Conservation (phyloP, 805 yeast species). For the Novakomyces olei region DNA sequence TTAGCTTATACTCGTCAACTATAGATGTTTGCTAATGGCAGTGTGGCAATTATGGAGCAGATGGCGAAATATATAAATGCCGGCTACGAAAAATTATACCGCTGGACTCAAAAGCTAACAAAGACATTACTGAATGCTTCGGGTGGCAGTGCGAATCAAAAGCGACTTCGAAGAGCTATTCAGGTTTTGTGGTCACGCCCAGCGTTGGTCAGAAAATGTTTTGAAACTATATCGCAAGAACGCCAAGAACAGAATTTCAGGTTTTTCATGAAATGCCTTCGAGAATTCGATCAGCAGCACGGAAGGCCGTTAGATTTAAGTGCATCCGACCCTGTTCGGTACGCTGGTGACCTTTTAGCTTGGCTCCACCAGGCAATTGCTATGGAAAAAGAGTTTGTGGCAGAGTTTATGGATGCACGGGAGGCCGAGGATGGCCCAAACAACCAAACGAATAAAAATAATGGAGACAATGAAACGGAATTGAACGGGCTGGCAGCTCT, state of each 20-base stretch:
- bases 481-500: background rate
- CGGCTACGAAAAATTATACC: slow-evolving; percentile 33
- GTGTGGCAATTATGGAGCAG: slow-evolving; percentile 33
- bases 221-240: slow-evolving; percentile 41
- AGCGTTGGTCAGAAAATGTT: slow-evolving; percentile 30
- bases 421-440: slow-evolving; percentile 7
- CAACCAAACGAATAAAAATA: background rate
- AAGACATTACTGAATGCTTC: slow-evolving; percentile 6
- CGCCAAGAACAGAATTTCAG: slow-evolving; percentile 41
- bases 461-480: background rate
- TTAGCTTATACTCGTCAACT: too few species aligned
- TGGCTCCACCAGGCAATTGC: slow-evolving; percentile 69
- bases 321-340: slow-evolving; percentile 62
- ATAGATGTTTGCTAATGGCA: too few species aligned
- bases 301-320: slow-evolving; percentile 36
- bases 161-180: slow-evolving; percentile 10
- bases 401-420: slow-evolving; percentile 32
- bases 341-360: slow-evolving; percentile 71
- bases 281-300: slow-evolving; percentile 12
- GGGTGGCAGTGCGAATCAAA: background rate
- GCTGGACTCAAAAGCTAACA: too few species aligned
- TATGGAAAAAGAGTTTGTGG: slow-evolving; percentile 61
- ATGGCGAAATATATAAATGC: slow-evolving; percentile 29
- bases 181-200: slow-evolving; percentile 17
- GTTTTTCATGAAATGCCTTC: slow-evolving; percentile 32